phyloP scores from a whole-genome alignment of 352 stramenopile species.

The Phytophthora hibernalis region DNA sequence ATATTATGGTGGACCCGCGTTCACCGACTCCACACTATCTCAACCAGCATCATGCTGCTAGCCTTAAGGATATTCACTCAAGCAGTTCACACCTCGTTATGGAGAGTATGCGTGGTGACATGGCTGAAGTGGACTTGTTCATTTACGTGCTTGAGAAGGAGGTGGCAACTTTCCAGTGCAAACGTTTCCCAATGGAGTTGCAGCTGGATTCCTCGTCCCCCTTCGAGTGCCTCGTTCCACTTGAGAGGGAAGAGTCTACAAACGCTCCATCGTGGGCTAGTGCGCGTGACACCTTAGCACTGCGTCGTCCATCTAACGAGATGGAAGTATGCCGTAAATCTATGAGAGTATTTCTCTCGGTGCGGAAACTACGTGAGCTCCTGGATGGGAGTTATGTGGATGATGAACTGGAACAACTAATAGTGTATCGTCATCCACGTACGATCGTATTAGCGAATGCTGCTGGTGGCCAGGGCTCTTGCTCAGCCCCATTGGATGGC shows the following conservation, averaged over 20 bases:
- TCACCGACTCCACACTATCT: conserved; percentile 26
- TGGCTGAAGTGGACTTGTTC: conserved; percentile 83
- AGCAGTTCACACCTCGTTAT: conserved; percentile 76
- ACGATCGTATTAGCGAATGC: conserved; percentile 53
- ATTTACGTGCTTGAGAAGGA: conserved; percentile 86
- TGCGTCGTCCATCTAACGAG: conserved; percentile 67
- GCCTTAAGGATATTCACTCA: conserved; percentile 68
- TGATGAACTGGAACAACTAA: conserved; percentile 63
- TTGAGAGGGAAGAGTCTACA: conserved; percentile 30
- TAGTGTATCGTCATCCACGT: conserved; percentile 65
- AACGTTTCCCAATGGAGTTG: conserved; percentile 55
- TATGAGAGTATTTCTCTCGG: conserved; percentile 71
- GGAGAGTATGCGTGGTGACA: conserved; percentile 83
- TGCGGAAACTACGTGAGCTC: conserved; percentile 62
- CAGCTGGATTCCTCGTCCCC: conserved; percentile 70
- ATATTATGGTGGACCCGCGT: conserved; percentile 57
- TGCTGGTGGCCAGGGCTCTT: conserved; percentile 28
- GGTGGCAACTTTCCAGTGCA: conserved; percentile 54
- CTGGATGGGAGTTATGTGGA: conserved; percentile 52
- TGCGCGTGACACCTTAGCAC: conserved; percentile 41
- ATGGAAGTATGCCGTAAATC: conserved; percentile 78
- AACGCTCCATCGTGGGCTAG: conserved; percentile 29
- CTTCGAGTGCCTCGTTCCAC: conserved; percentile 72
- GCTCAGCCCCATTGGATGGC: conserved; percentile 51
- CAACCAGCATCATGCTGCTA: conserved; percentile 29